Evolutionary conservation across 768 basidiomycete genomes (phyloP).

Genomic region (Cytidiella melzeri): DNA sequence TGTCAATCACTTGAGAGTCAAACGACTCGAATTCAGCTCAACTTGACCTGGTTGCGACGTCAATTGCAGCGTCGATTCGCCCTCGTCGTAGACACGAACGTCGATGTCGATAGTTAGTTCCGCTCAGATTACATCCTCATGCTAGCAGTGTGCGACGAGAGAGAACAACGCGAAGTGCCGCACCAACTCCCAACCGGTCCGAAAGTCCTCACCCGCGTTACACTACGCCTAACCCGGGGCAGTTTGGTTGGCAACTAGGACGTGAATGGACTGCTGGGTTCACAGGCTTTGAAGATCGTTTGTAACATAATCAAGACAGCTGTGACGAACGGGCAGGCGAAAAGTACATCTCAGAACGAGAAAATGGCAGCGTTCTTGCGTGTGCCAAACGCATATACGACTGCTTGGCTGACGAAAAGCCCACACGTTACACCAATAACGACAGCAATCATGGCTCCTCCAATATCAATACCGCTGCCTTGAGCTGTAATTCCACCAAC

Average conservation of each 20-base stretch:
- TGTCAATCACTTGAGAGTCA: not conserved
- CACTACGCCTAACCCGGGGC: too few relatives aligned
- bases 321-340: too few relatives aligned
- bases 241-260: too few relatives aligned
- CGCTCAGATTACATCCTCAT: too few relatives aligned
- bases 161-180: not conserved
- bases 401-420: slow-evolving; percentile 76
- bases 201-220: not conserved
- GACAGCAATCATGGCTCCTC: slow-evolving; percentile 83
- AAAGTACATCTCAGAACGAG: slow-evolving; percentile 52
- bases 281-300: too few relatives aligned
- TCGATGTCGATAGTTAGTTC: too few relatives aligned
- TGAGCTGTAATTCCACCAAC: slow-evolving; percentile 81
- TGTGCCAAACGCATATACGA: slow-evolving; percentile 79
- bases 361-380: slow-evolving; percentile 81
- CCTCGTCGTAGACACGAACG: too few relatives aligned
- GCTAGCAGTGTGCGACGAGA: not conserved
- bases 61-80: too few relatives aligned
- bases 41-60: not conserved
- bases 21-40: not conserved
- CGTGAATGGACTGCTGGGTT: too few relatives aligned
- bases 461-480: slow-evolving; percentile 75
- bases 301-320: too few relatives aligned
- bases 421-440: slow-evolving; percentile 87
- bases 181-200: not conserved